Percentiles rank a stretch among this genome's conserved stretches.
Conservation (phyloP, 2,329 filamentous ascomycete genomes). For the Metarhizium humberi region DNA sequence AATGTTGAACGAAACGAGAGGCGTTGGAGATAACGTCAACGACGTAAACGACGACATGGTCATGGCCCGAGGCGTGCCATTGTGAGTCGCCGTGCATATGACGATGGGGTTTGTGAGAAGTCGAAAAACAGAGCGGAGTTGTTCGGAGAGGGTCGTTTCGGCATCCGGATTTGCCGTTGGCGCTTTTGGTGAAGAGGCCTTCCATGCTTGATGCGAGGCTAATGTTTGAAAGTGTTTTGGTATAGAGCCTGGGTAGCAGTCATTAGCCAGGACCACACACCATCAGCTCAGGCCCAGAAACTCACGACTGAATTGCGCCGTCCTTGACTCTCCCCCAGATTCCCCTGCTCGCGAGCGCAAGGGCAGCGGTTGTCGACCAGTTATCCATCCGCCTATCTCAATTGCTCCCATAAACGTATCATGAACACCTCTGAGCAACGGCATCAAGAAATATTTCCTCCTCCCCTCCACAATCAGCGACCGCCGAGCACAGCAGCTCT, state of each 20-base stretch:
- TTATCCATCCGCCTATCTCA: conserved; percentile 7
- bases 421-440: conserved; percentile 7
- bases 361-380: conserved; percentile 3
- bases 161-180: conserved; percentile 26
- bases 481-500: background rate
- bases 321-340: background rate
- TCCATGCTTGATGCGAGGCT: conserved; percentile 16
- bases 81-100: conserved; percentile 40
- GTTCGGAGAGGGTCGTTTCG: conserved; percentile 28
- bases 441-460: conserved; percentile 8
- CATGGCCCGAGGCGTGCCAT: conserved; percentile 35
- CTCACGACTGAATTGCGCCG: background rate
- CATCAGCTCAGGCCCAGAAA: background rate
- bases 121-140: conserved; percentile 44
- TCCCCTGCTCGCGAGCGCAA: background rate
- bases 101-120: conserved; percentile 45
- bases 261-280: background rate
- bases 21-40: conserved; percentile 39
- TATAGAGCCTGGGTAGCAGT: background rate
- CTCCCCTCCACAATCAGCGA: background rate
- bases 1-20: conserved; percentile 48
- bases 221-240: conserved; percentile 8
- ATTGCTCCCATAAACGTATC: conserved; percentile 9
- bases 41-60: conserved; percentile 53
- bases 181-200: conserved; percentile 17